Evolutionary conservation across 2,329 filamentous ascomycete species (phyloP), one percentile per base, ranked within the genome.

Genomic region (Fusarium begoniae): DNA sequence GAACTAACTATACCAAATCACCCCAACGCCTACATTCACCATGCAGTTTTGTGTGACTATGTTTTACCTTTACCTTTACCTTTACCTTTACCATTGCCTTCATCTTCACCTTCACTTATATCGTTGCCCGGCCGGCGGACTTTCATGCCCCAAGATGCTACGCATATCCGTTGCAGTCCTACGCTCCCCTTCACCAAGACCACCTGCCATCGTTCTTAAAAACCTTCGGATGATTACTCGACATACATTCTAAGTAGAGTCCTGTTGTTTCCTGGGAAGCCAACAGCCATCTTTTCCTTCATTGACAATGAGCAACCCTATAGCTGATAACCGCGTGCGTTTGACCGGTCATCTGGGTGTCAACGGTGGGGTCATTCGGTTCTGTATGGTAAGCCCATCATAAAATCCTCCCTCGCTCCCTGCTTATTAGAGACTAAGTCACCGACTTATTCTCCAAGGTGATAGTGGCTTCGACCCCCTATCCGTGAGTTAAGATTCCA

Each of bases 241-340:
- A 78, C 64, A 78, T 79, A 79, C 77, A 79, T 76, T 79, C 77
- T 79, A 79, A 75, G 69, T 76, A 78, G 73, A 72, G 67, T 74
- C 64, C 70, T 69, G 71, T 55, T 69, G 69, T 74, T 68, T 69
- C 69, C 66, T 55, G 67, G 56, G 60, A 67, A 66, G 58, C 70
- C 51, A 70, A 65, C 55, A 68, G 66, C 69, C 58, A 63, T 56
- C 47, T 56, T 62, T 64, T 66, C 62, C 66, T 66, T 64, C 63
- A 72, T 71, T 72, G 60, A 66, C 68, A 75, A 71, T 67, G 63
- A 75, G 77, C 69, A 74, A 72, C 72, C 69, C 61, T 71, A 51
- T 69, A 53, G 59, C 57, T 65, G 55, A 68, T 53, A 60, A 67
- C 65, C 63, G 66, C 68, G n/a, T 55, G 24, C 37, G 24, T 55